These are phyloP conservation scores for Nicotiana benthamiana DNA, from an alignment of 257 asterid species.

Conservation along the genomic window DNA sequence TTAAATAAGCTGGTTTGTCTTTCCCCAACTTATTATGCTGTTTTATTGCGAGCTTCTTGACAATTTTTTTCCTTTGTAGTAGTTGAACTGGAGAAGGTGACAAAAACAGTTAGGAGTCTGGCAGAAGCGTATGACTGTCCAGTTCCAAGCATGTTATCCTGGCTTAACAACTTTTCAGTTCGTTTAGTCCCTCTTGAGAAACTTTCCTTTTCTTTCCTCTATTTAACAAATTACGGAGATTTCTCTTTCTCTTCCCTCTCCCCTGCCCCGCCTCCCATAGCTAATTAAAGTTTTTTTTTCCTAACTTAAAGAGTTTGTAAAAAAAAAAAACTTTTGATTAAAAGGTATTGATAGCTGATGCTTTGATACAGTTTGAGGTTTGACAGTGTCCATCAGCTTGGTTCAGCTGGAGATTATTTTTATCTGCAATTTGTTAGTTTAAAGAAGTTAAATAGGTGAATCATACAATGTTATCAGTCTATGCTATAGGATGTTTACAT, in stretches of 20 bases:
- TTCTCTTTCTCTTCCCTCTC: background rate
- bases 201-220: background rate
- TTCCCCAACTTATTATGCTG: too few relatives aligned
- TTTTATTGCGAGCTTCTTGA: background rate
- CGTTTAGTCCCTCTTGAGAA: background rate
- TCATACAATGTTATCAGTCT: background rate
- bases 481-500: background rate
- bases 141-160: background rate
- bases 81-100: background rate
- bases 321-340: background rate
- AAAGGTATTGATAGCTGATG: background rate
- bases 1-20: too few relatives aligned
- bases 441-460: background rate
- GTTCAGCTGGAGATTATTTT: background rate
- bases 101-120: background rate
- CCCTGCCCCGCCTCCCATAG: background rate
- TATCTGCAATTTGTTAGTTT: background rate
- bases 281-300: background rate
- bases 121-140: background rate
- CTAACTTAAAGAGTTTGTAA: background rate
- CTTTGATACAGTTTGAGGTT: background rate
- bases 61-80: background rate
- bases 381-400: background rate
- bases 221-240: background rate
- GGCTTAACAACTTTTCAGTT: background rate